phyloP scores from a whole-genome alignment of 2,329 filamentous ascomycete species.

The Pseudogymnoascus sp. region DNA sequence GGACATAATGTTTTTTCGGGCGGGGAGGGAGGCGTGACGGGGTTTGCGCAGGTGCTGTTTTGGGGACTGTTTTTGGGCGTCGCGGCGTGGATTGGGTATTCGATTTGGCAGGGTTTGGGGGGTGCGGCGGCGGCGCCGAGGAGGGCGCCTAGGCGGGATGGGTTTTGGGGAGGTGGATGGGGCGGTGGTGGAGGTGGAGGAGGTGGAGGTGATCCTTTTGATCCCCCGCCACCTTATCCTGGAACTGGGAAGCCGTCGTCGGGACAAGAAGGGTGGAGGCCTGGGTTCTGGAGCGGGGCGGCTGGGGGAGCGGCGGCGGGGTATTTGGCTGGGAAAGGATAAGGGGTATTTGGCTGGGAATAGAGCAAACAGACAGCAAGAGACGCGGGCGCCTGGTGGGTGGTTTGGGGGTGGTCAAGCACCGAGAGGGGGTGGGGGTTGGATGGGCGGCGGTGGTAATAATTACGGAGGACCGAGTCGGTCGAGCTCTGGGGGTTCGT shows the following conservation, averaged over 20 bases:
- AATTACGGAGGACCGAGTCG: slow-evolving; percentile 26
- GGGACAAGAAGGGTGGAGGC: slow-evolving; percentile 50
- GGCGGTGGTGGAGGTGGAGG: slow-evolving; percentile 29
- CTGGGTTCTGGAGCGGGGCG: slow-evolving; percentile 68
- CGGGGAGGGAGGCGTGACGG: slow-evolving; percentile 21
- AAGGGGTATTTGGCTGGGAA: too few relatives aligned
- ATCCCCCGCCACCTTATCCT: slow-evolving; percentile 28
- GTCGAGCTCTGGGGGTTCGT: slow-evolving; percentile 35
- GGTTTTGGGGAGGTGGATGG: slow-evolving; percentile 35
- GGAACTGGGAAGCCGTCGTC: slow-evolving; percentile 18
- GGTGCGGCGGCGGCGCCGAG: slow-evolving; percentile 3
- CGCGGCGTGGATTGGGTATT: slow-evolving; percentile 53
- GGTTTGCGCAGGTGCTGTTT: slow-evolving; percentile 43
- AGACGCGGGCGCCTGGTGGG: slow-evolving; percentile 17
- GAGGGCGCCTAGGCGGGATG: slow-evolving; percentile 29
- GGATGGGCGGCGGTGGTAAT: slow-evolving; percentile 21
- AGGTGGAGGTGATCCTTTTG: slow-evolving; percentile 17
- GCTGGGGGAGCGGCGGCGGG: slow-evolving; percentile 60
- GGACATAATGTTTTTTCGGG: slow-evolving; percentile 16
- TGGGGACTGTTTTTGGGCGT: slow-evolving; percentile 53
- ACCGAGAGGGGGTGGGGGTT: slow-evolving; percentile 11
- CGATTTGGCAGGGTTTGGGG: slow-evolving; percentile 33
- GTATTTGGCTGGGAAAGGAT: slow-evolving; percentile 55
- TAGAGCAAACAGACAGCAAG: slow-evolving; percentile 33
- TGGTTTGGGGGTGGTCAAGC: slow-evolving; percentile 20